Conservation (phyloP, 2,329 filamentous ascomycete genomes). For the Celoporthe dispersa region DNA sequence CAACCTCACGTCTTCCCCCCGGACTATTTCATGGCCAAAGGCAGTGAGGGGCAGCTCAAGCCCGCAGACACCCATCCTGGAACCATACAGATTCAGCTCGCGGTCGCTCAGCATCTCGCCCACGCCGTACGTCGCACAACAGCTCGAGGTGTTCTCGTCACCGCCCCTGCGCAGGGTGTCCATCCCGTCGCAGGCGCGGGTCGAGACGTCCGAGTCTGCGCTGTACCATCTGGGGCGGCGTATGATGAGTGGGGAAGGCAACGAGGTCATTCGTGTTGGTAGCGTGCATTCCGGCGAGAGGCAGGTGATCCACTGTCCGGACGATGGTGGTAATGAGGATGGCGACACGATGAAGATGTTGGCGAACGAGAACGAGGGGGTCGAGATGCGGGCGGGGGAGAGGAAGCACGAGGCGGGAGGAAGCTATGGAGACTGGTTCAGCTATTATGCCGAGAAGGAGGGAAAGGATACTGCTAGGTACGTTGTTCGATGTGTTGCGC, state of each 20-base stretch:
- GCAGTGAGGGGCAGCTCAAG: not conserved
- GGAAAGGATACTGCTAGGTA: not conserved
- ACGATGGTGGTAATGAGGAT: slow-evolving; percentile 1
- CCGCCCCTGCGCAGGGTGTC: slow-evolving; percentile 6
- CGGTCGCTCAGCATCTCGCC: slow-evolving; percentile 22
- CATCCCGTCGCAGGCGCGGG: not conserved
- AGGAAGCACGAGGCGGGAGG: slow-evolving; percentile 3
- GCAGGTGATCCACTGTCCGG: not conserved
- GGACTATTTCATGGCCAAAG: not conserved
- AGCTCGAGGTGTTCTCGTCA: slow-evolving; percentile 23
- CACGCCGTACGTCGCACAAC: slow-evolving; percentile 19
- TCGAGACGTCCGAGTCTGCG: slow-evolving; percentile 13
- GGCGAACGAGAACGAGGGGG: slow-evolving; percentile 8
- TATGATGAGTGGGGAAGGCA: not conserved
- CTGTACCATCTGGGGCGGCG: slow-evolving; percentile 22
- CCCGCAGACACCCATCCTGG: not conserved
- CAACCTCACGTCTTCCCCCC: not conserved
- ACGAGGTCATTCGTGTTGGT: slow-evolving; percentile 15
- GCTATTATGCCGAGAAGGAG: slow-evolving; percentile 17
- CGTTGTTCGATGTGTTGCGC: not conserved
- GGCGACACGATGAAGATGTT: slow-evolving; percentile 20
- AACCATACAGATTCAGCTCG: not conserved
- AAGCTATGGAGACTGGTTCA: slow-evolving; percentile 23
- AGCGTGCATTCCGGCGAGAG: slow-evolving; percentile 15
- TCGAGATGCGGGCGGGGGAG: not conserved